Conservation (phyloP, 2,329 filamentous ascomycete species). For the Thelonectria rubi region DNA sequence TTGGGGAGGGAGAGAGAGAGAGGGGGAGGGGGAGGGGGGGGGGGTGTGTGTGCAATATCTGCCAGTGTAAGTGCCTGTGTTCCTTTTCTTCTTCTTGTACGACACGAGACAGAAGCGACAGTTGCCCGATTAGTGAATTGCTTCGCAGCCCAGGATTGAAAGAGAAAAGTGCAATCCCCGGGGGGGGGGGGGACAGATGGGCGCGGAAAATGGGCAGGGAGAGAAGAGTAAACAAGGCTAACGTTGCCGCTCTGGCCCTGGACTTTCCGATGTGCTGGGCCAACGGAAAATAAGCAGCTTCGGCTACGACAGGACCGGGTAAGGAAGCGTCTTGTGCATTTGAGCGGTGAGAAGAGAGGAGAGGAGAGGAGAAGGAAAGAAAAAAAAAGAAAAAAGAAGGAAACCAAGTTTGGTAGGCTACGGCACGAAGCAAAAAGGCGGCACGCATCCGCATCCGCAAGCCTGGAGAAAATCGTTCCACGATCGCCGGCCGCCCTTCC, state of each 20-base stretch:
- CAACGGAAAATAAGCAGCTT: background rate
- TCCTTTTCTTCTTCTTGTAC: background rate
- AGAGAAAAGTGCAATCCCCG: background rate
- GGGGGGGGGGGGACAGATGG: background rate
- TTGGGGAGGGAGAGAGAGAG: too few species aligned
- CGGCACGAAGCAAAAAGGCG: too few species aligned
- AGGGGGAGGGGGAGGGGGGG: too few species aligned
- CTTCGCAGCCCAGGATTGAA: background rate
- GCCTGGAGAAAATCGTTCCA: background rate
- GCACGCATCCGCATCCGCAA: too few species aligned
- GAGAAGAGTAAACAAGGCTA: constrained; percentile 9
- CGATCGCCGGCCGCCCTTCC: background rate
- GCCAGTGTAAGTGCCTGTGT: too few species aligned
- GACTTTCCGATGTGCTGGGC: background rate
- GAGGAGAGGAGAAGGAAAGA: background rate
- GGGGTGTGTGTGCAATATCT: background rate
- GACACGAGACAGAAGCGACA: background rate
- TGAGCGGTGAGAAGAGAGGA: too few species aligned
- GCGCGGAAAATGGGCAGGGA: background rate
- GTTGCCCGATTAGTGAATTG: background rate
- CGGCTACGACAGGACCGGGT: background rate
- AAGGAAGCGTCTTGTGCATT: too few species aligned
- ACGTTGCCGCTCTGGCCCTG: constrained; percentile 1
- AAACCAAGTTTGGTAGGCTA: too few species aligned
- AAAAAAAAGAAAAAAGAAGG: too few species aligned